These are phyloP conservation scores for Diaporthe velutina DNA, from an alignment of 2,329 filamentous ascomycete genomes.

Conservation along the genomic window DNA sequence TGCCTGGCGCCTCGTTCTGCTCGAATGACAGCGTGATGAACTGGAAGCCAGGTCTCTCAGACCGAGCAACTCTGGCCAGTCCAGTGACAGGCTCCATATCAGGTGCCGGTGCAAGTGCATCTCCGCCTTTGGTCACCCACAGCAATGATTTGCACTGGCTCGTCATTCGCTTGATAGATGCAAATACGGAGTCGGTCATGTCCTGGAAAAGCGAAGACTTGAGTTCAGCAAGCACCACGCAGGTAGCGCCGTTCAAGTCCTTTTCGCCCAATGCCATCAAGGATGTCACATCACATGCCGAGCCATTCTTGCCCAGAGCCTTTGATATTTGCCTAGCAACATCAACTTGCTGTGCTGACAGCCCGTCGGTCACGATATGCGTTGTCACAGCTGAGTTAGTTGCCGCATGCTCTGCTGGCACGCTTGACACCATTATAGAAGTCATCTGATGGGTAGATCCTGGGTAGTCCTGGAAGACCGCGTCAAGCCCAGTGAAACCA, in stretches of 20 bases:
- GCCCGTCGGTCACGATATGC: constrained; percentile 26
- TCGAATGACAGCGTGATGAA: constrained; percentile 44
- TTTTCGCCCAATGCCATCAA: constrained; percentile 23
- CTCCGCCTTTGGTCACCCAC: constrained; percentile 43
- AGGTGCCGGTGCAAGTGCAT: constrained; percentile 30
- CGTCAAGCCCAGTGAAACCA: constrained; percentile 44
- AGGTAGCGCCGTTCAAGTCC: constrained; percentile 39
- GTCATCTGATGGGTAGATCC: constrained; percentile 37
- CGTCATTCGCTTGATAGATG: constrained; percentile 42
- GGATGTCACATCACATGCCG: constrained; percentile 17
- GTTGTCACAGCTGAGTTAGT: not conserved
- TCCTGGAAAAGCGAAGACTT: constrained; percentile 41
- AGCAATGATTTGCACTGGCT: constrained; percentile 40
- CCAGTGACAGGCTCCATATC: constrained; percentile 43
- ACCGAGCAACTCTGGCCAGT: constrained; percentile 43
- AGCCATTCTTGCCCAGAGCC: not conserved
- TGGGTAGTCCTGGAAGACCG: constrained; percentile 44
- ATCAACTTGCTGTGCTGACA: constrained; percentile 29
- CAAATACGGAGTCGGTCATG: constrained; percentile 40
- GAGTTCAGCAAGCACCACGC: constrained; percentile 44
- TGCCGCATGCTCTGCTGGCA: constrained; percentile 12
- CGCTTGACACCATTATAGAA: constrained; percentile 43
- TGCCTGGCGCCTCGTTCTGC: constrained; percentile 16
- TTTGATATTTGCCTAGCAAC: not conserved
- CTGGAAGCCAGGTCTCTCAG: constrained; percentile 39